phyloP scores from a whole-genome alignment of 352 stramenopile genomes.

The Globisporangium spiculum region DNA sequence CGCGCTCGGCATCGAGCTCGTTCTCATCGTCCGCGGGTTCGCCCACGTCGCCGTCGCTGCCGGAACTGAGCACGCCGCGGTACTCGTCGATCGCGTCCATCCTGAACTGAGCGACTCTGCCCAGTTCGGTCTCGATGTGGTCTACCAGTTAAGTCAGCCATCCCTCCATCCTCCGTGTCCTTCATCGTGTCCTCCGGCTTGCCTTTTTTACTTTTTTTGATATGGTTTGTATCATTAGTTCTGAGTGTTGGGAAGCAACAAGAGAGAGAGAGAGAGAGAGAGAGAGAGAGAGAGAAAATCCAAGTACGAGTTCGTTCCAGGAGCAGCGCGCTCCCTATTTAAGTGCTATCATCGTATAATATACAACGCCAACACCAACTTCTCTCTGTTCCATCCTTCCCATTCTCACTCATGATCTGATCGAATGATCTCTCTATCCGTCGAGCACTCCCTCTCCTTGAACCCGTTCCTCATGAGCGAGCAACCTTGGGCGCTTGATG shows the following conservation, averaged over 20 bases:
- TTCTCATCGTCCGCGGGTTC: slow-evolving; percentile 11
- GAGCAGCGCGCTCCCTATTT: slow-evolving; percentile 15
- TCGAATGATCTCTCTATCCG: no score
- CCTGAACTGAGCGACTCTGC: slow-evolving; percentile 32
- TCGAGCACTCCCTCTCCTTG: no score
- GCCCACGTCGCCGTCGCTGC: slow-evolving; percentile 16
- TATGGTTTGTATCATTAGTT: slow-evolving; percentile 14
- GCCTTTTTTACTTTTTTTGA: slow-evolving; percentile 5
- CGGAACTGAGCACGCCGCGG: slow-evolving; percentile 15
- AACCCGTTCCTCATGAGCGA: no score
- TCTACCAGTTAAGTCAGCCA: neutral
- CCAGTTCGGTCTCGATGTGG: slow-evolving; percentile 9
- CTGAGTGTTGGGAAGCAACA: neutral
- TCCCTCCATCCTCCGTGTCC: neutral
- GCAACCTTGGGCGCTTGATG: no score
- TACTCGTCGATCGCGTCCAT: slow-evolving; percentile 46
- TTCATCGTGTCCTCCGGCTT: neutral
- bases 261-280: neutral
- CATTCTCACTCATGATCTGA: no score
- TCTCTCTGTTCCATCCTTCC: neutral
- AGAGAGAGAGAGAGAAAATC: slow-evolving; percentile 7
- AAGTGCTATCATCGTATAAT: slow-evolving; percentile 17
- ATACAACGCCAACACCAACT: slow-evolving; percentile 2
- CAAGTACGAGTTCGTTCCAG: slow-evolving; percentile 7
- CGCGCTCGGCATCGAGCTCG: neutral